These are phyloP conservation scores for Phytophthora lateralis DNA, from an alignment of 352 stramenopile genomes.

Conservation along the genomic window DNA sequence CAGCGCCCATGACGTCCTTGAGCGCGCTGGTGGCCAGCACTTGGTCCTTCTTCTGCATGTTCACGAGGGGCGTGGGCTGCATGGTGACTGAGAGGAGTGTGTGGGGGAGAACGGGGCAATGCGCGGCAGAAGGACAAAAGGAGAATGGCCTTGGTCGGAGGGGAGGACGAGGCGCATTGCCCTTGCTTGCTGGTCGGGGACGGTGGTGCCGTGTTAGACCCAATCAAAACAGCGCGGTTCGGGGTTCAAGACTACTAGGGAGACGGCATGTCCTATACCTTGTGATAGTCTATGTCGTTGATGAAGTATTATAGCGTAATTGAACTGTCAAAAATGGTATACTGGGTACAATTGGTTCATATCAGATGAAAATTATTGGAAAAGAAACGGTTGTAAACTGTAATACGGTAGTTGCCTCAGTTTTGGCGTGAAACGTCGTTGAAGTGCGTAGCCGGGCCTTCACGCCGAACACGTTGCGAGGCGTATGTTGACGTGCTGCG, in stretches of 20 bases:
- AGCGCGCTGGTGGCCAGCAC: conserved; percentile 73
- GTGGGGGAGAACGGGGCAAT: conserved; percentile 17
- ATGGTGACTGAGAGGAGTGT: conserved; percentile 15
- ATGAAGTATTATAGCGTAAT: not conserved
- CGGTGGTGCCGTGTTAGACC: conserved; percentile 16
- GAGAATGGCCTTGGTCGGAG: conserved; percentile 27
- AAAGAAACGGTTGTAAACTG: too few relatives aligned
- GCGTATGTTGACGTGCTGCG: conserved; percentile 28
- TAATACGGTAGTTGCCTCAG: conserved; percentile 2
- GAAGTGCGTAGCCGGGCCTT: conserved; percentile 15
- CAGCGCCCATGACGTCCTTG: conserved; percentile 74
- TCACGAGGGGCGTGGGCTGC: conserved; percentile 24
- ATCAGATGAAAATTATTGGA: not conserved
- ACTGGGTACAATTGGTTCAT: not conserved
- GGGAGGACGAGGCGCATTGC: conserved; percentile 15
- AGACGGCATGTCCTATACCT: too few relatives aligned
- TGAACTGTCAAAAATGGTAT: not conserved
- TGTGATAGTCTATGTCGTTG: too few relatives aligned
- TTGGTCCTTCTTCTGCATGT: conserved; percentile 32
- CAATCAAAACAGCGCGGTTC: conserved; percentile 14
- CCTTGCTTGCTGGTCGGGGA: conserved; percentile 20
- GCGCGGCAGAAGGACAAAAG: conserved; percentile 31
- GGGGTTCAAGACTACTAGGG: conserved; percentile 6
- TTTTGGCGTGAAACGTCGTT: conserved; percentile 24
- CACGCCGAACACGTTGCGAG: conserved; percentile 27